These are phyloP conservation scores for Verticillium tricorpus DNA, from an alignment of 2,329 filamentous ascomycete genomes.

Conservation along the genomic window DNA sequence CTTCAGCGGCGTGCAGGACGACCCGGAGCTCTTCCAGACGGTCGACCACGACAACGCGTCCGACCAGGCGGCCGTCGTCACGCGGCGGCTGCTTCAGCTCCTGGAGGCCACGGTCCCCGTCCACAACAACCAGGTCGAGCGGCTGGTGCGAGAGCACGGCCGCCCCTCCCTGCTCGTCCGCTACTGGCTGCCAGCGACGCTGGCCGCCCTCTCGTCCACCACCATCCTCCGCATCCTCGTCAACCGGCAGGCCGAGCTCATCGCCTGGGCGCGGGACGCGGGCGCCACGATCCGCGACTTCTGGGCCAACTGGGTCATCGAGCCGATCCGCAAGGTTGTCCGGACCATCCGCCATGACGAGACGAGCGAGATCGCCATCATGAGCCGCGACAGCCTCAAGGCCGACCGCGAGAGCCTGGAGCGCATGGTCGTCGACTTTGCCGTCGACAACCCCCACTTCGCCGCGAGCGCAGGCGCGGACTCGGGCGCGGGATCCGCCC, in stretches of 20 bases:
- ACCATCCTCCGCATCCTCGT: constrained; percentile 78
- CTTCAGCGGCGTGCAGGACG: constrained; percentile 57
- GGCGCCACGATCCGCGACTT: constrained; percentile 81
- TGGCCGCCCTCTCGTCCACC: constrained; percentile 74
- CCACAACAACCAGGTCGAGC: constrained; percentile 55
- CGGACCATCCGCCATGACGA: constrained; percentile 91
- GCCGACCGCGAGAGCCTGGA: constrained; percentile 90
- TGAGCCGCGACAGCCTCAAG: constrained; percentile 88
- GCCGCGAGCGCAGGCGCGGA: constrained; percentile 19
- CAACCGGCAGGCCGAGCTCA: constrained; percentile 69
- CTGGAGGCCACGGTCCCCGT: constrained; percentile 62
- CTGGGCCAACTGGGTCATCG: constrained; percentile 93
- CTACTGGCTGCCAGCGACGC: constrained; percentile 79
- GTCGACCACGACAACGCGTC: constrained; percentile 38
- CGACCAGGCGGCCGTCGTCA: constrained; percentile 55
- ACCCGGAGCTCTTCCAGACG: constrained; percentile 53
- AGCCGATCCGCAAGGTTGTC: constrained; percentile 77
- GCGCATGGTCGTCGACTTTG: constrained; percentile 97
- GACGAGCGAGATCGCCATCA: constrained; percentile 89
- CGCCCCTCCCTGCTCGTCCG: constrained; percentile 70
- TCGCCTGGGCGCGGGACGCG: constrained; percentile 74
- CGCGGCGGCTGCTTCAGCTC: constrained; percentile 63
- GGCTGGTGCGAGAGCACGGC: constrained; percentile 61
- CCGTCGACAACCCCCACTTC: constrained; percentile 70
- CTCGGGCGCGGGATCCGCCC: constrained; percentile 34